Evolutionary conservation across 768 basidiomycete genomes (phyloP), one percentile per base, ranked within the genome.

Genomic region (Mycena venus): DNA sequence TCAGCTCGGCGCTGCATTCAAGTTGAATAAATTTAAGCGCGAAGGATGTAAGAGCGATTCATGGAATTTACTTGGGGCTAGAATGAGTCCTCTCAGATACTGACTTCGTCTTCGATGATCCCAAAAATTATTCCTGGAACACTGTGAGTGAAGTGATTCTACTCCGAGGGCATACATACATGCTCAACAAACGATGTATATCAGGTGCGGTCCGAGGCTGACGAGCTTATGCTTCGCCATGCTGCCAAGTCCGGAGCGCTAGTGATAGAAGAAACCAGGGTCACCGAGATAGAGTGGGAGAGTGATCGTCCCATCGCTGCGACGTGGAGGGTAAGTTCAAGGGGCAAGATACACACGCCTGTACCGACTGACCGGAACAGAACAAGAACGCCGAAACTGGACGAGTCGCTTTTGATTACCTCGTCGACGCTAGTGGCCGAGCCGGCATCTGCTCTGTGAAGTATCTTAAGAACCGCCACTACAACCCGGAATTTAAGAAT

Each of bases 1-100:
- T 29, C 78, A 93, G 91, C 89, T 90, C 1, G 92, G 92, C 32
- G 89, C 89, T 49, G 89, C 89, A 4, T 84, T 93, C 81, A 93
- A 93, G 77, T 85, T 93, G 63, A 88, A 86, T 47, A 87, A 87
- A 58, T 85, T 81, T 75, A 90, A 89, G 77, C 85, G 82, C 5
- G 92, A 92, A 80, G 90, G 88, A 51, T 92, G 91, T 92, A 77
- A 74, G 91, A 9, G 60, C 1, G 51, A 38, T 31, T 34, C n/a
- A 11, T 1, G 10, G 11, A 3, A 25, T 64, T 63, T 21, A 44
- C 53, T 5, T 7, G 47, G 23, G 14, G 9, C 40, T 51, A 1
- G 32, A 32, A 59, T 59, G 12, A 14, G n/a, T 64, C 36, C 15
- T n/a, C 17, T 25, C 62, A 91, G 90, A 91, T 78, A 88, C 91